Percentiles rank a stretch among this genome's conserved stretches.
Conservation (phyloP, 2,329 filamentous ascomycete species). For the Botryosphaeria dothidea region DNA sequence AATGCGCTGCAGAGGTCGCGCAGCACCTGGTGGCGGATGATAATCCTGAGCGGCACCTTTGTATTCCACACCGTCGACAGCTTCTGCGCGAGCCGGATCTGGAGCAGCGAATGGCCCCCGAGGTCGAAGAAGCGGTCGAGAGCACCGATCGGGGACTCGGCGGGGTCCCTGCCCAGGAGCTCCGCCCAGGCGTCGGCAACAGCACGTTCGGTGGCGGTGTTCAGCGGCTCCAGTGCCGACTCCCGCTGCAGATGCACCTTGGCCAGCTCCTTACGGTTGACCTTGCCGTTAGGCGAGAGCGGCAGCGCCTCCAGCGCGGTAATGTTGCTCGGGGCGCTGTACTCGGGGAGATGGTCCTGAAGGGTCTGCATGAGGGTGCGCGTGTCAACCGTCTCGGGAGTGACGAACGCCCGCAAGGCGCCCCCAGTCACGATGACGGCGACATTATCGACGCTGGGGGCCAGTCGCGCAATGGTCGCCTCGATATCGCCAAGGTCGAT, state of each 20-base stretch:
- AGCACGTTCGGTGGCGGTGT: not conserved
- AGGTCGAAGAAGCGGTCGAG: constrained; percentile 18
- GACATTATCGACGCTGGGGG: not conserved
- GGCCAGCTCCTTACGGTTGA: constrained; percentile 17
- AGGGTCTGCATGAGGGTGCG: not conserved
- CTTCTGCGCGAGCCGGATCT: constrained; percentile 18
- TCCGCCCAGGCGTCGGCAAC: constrained; percentile 18
- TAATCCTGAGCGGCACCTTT: constrained; percentile 9
- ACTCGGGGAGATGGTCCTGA: constrained; percentile 4
- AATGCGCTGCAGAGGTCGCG: constrained; percentile 3
- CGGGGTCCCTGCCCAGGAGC: not conserved
- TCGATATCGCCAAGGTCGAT: constrained; percentile 24
- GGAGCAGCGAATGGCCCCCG: constrained; percentile 19
- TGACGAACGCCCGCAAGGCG: constrained; percentile 13
- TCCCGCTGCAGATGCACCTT: not conserved
- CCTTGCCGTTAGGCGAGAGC: constrained; percentile 12
- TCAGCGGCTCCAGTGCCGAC: not conserved
- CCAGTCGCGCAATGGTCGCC: not conserved
- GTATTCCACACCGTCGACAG: constrained; percentile 6
- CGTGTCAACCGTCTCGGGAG: constrained; percentile 7
- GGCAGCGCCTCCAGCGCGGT: constrained; percentile 2
- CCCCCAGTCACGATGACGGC: not conserved
- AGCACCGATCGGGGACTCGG: not conserved
- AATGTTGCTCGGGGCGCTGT: constrained; percentile 10
- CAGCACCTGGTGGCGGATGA: constrained; percentile 15